These are phyloP conservation scores for Skeletonema marinoi DNA, from an alignment of 108 stramenopile genomes.

Conservation along the genomic window DNA sequence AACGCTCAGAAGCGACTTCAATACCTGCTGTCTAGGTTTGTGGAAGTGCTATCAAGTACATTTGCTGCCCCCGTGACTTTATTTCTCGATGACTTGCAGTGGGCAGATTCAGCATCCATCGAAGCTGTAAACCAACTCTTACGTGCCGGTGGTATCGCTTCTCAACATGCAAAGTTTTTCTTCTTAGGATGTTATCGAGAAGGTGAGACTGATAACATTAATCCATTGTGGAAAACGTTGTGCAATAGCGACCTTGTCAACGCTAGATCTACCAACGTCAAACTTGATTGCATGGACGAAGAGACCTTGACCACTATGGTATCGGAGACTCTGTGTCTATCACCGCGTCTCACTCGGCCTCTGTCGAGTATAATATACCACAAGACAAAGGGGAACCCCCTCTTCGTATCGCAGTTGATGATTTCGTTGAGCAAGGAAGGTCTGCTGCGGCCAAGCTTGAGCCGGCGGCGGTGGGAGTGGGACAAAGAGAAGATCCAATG, in stretches of 20 bases:
- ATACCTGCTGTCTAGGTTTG: constrained; percentile 26
- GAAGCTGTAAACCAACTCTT: constrained; percentile 10
- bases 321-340: background rate
- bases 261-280: background rate
- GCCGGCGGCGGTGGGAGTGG: constrained; percentile 19
- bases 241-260: background rate
- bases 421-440: constrained; percentile 9
- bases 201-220: background rate
- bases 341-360: constrained; percentile 10
- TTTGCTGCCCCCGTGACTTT: constrained; percentile 23
- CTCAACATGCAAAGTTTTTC: background rate
- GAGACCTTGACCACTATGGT: constrained; percentile 2
- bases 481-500: constrained; percentile 12
- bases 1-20: constrained; percentile 31
- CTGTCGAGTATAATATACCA: constrained; percentile 7
- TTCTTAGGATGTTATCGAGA: too few relatives aligned
- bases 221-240: constrained; percentile 8
- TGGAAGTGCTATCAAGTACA: constrained; percentile 20
- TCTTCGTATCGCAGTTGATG: constrained; percentile 3
- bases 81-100: constrained; percentile 43
- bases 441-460: background rate
- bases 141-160: background rate
- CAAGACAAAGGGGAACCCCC: constrained; percentile 21
- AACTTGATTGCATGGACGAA: constrained; percentile 4
- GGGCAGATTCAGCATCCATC: constrained; percentile 31